Percentiles rank a stretch among this genome's conserved stretches.
Conservation (phyloP, 768 basidiomycete species). For the Pilatotrama ljubarskyi region DNA sequence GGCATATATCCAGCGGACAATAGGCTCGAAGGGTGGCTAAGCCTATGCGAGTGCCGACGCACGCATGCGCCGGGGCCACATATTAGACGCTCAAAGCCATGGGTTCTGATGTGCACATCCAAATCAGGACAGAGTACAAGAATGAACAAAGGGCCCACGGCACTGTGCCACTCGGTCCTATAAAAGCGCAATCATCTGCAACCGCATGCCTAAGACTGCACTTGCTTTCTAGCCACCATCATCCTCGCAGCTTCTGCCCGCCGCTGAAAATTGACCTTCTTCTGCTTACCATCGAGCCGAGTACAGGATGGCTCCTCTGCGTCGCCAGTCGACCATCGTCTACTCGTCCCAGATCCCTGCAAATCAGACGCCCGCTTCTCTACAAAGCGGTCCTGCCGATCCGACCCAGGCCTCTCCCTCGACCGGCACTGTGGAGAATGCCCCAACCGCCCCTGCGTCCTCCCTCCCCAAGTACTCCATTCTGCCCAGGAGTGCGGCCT, state of each 20-base stretch:
- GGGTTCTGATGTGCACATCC: not conserved
- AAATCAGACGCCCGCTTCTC: not conserved
- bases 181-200: not conserved
- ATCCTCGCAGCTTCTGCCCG: not conserved
- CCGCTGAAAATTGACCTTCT: not conserved
- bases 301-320: not conserved
- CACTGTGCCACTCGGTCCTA: conserved; percentile 3
- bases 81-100: not conserved
- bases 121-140: conserved; percentile 1
- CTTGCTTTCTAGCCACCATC: not conserved
- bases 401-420: too few relatives aligned
- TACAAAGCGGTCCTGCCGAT: not conserved
- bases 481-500: too few relatives aligned
- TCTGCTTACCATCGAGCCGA: not conserved
- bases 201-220: not conserved
- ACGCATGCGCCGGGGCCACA: not conserved
- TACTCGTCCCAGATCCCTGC: not conserved
- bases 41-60: not conserved
- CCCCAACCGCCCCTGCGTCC: too few relatives aligned
- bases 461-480: too few relatives aligned
- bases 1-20: not conserved
- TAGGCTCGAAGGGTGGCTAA: not conserved
- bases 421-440: too few relatives aligned
- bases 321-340: not conserved
- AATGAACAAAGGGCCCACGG: conserved; percentile 5